phyloP scores from a whole-genome alignment of 176 grass and related monocot species.

The Oryza officinalis region DNA sequence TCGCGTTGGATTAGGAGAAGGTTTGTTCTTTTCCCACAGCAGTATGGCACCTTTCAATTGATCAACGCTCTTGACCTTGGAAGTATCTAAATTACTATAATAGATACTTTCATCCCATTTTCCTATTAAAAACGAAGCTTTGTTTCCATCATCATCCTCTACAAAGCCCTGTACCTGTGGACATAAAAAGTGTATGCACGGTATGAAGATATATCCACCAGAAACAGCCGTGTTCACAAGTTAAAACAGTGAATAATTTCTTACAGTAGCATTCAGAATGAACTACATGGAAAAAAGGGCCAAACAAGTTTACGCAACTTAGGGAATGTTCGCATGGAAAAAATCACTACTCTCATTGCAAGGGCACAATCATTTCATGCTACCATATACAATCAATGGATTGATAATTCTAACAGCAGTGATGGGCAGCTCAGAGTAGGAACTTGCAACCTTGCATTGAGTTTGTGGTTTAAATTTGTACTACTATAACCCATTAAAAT shows the following conservation, averaged over 20 bases:
- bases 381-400: background rate
- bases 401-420: constrained; percentile 19
- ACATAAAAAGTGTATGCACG: background rate
- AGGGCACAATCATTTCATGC: background rate
- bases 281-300: background rate
- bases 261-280: constrained; percentile 20
- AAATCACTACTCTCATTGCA: constrained; percentile 6
- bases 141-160: constrained; percentile 64
- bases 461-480: background rate
- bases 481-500: background rate
- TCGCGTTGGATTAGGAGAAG: constrained; percentile 73
- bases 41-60: constrained; percentile 52
- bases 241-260: background rate
- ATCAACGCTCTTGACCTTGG: constrained; percentile 50
- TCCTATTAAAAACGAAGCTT: constrained; percentile 72
- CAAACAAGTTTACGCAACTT: background rate
- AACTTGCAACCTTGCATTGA: constrained; percentile 7
- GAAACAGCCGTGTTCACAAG: background rate
- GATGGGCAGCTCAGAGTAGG: background rate
- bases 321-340: background rate
- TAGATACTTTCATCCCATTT: constrained; percentile 86
- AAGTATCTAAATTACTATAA: constrained; percentile 53
- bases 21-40: constrained; percentile 85
- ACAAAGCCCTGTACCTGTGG: constrained; percentile 83
- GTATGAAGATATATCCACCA: constrained; percentile 35